These are phyloP conservation scores for Penicillium canescens DNA, from an alignment of 495 filamentous ascomycete genomes.

Conservation along the genomic window DNA sequence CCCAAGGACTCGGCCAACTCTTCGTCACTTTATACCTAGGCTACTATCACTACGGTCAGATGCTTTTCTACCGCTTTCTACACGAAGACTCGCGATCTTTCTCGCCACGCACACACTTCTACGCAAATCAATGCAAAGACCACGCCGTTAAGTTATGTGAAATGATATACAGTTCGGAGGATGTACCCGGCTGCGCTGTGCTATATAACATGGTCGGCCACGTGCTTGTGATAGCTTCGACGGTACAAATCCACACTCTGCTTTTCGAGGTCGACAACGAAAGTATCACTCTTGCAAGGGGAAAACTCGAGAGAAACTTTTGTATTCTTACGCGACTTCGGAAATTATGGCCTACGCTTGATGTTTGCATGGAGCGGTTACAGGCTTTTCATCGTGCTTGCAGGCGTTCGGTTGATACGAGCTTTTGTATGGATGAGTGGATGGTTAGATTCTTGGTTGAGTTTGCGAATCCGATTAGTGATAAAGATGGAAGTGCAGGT, in stretches of 20 bases:
- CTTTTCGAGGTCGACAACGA: constrained; percentile 28
- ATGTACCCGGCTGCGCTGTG: constrained; percentile 31
- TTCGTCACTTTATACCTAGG: constrained; percentile 43
- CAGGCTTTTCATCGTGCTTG: constrained; percentile 41
- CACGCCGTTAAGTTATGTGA: constrained; percentile 36
- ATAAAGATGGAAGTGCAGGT: not conserved
- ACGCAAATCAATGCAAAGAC: constrained; percentile 35
- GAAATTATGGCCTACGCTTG: constrained; percentile 37
- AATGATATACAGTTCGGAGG: constrained; percentile 32
- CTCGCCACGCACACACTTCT: constrained; percentile 16
- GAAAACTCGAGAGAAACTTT: constrained; percentile 41
- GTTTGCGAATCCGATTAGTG: constrained; percentile 18
- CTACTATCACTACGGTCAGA: constrained; percentile 42
- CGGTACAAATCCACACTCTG: constrained; percentile 42
- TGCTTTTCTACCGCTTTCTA: constrained; percentile 46
- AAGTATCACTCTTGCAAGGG: constrained; percentile 20
- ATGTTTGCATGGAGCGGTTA: constrained; percentile 31
- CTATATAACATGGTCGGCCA: constrained; percentile 44
- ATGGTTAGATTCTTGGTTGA: constrained; percentile 40
- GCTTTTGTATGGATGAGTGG: constrained; percentile 41
- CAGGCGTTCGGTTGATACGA: constrained; percentile 25
- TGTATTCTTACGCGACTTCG: constrained; percentile 32
- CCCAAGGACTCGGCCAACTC: constrained; percentile 35
- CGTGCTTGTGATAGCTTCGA: constrained; percentile 42
- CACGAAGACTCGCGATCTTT: constrained; percentile 19